A percentile compares a stretch with the other conserved stretches of the same genome.
Conservation (phyloP, 352 stramenopile genomes). For the Pythium biforme region DNA sequence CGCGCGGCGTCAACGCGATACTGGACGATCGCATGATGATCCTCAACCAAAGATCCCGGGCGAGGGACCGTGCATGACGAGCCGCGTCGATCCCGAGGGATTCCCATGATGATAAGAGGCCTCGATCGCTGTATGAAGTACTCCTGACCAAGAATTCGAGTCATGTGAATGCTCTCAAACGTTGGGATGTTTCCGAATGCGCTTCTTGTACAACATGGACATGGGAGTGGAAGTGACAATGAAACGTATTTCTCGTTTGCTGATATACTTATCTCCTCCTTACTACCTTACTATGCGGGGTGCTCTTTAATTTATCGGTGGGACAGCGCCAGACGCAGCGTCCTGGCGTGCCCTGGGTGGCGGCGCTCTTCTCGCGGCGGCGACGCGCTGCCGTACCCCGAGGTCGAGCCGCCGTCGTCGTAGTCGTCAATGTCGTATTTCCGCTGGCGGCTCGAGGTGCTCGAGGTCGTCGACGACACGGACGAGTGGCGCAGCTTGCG, state of each 20-base stretch:
- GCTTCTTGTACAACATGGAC: no score
- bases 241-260: background rate
- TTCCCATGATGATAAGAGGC: no score
- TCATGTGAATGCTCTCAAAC: no score
- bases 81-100: no score
- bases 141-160: no score
- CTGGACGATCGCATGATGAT: no score
- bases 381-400: conserved; percentile 51
- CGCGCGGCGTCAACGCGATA: no score
- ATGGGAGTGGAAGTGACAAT: no score
- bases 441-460: conserved; percentile 35
- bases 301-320: conserved; percentile 20
- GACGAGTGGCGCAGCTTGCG: conserved; percentile 50
- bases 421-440: conserved; percentile 30
- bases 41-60: no score
- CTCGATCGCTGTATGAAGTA: no score
- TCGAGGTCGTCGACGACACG: conserved; percentile 21
- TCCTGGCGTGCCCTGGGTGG: conserved; percentile 25
- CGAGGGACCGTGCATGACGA: no score
- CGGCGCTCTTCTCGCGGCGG: conserved; percentile 58
- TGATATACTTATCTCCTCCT: background rate
- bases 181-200: no score
- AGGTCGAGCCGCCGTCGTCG: conserved; percentile 34
- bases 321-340: conserved; percentile 15
- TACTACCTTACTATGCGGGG: background rate